Conservation (phyloP, 441 rosid species). For the Pelargonium australe region DNA sequence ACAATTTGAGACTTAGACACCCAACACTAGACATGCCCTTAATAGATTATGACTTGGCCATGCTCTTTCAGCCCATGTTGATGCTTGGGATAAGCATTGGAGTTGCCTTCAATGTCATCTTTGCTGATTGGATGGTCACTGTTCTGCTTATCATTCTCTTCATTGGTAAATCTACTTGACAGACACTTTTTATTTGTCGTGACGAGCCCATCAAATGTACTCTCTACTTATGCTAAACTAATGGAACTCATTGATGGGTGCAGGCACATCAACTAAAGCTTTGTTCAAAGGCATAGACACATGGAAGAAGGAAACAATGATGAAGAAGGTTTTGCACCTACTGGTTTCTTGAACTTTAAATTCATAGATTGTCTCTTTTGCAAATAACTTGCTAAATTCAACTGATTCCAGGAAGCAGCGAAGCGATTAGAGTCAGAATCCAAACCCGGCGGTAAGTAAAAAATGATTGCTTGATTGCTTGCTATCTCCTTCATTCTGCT, state of each 20-base stretch:
- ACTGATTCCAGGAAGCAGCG: conserved; percentile 18
- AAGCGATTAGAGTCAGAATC: conserved; percentile 18
- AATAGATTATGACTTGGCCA: conserved; percentile 40
- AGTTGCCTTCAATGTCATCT: conserved; percentile 55
- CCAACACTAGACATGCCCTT: conserved; percentile 46
- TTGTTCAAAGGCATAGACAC: conserved; percentile 35
- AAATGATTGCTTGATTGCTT: conserved; percentile 9
- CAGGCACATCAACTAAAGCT: conserved; percentile 25
- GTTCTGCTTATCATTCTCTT: conserved; percentile 42
- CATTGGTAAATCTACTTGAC: too few species aligned
- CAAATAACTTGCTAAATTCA: too few species aligned
- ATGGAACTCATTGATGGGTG: too few species aligned
- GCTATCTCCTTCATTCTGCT: too few species aligned
- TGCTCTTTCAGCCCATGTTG: conserved; percentile 50
- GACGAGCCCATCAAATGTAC: too few species aligned
- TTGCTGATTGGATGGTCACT: conserved; percentile 53
- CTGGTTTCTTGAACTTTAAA: too few species aligned
- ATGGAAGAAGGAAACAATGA: conserved; percentile 59
- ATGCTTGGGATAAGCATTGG: conserved; percentile 61
- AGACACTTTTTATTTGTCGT: too few species aligned
- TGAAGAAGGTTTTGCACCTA: conserved; percentile 35
- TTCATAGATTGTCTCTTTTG: too few species aligned
- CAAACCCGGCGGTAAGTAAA: neutral
- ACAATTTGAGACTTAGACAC: conserved; percentile 50
- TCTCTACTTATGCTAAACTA: too few species aligned